These are phyloP conservation scores for Kondoa subrosea DNA, from an alignment of 768 basidiomycete species.

Conservation along the genomic window DNA sequence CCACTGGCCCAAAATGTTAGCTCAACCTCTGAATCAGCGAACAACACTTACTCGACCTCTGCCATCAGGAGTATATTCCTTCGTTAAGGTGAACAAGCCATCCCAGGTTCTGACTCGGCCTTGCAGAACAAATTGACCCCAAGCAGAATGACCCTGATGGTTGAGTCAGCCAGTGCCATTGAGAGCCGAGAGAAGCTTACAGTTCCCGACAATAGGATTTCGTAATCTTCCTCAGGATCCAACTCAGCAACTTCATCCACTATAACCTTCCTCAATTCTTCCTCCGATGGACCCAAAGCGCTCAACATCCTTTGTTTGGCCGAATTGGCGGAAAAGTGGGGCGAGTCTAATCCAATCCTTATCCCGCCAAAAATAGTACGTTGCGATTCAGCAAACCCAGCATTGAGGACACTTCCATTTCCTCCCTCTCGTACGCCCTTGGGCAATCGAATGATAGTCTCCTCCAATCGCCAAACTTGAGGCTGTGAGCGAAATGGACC, in stretches of 20 bases:
- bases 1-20: conserved; percentile 38
- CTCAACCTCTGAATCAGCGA: not conserved
- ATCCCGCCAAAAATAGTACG: not conserved
- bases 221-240: conserved; percentile 23
- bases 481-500: conserved; percentile 64
- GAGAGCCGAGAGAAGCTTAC: no score
- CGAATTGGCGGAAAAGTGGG: not conserved
- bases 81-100: conserved; percentile 62
- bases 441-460: conserved; percentile 19
- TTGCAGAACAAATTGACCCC: conserved; percentile 67
- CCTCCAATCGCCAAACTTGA: conserved; percentile 65
- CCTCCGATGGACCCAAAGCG: not conserved
- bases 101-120: conserved; percentile 68
- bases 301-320: not conserved
- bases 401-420: conserved; percentile 27
- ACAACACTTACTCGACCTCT: conserved; percentile 38
- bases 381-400: conserved; percentile 9
- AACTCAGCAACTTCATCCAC: conserved; percentile 12
- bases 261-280: not conserved
- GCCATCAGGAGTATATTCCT: conserved; percentile 45
- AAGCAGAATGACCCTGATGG: conserved; percentile 80
- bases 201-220: conserved; percentile 24
- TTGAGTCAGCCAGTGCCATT: no score
- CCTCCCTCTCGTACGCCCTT: conserved; percentile 23
- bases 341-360: not conserved